phyloP scores from a whole-genome alignment of 768 basidiomycete species.

The Xerocomus potaroensis region DNA sequence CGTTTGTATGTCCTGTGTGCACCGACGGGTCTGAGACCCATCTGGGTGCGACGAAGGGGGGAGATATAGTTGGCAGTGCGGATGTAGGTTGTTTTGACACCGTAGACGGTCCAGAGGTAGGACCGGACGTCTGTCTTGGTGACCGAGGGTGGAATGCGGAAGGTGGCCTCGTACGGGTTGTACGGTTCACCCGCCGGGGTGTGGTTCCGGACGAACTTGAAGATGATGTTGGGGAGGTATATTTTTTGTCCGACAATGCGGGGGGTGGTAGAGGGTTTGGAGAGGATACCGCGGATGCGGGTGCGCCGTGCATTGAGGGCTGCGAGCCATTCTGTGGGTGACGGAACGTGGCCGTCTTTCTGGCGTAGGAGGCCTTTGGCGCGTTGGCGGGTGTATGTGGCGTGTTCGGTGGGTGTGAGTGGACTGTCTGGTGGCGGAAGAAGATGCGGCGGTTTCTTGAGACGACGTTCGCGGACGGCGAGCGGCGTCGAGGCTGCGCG shows the following conservation, averaged over 20 bases:
- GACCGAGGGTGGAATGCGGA: slow-evolving; percentile 82
- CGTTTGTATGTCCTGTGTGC: slow-evolving; percentile 74
- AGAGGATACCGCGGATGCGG: slow-evolving; percentile 63
- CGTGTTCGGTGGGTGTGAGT: slow-evolving; percentile 61
- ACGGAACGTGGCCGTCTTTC: slow-evolving; percentile 33
- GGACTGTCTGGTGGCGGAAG: slow-evolving; percentile 40
- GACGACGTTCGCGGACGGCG: slow-evolving; percentile 67
- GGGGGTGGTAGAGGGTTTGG: slow-evolving; percentile 29
- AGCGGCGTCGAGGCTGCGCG: slow-evolving; percentile 68
- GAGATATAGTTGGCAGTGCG: slow-evolving; percentile 90
- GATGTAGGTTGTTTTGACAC: slow-evolving; percentile 86
- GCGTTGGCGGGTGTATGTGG: slow-evolving; percentile 55
- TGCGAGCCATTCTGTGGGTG: slow-evolving; percentile 58
- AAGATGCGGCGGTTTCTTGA: slow-evolving; percentile 42
- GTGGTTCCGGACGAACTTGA: slow-evolving; percentile 79
- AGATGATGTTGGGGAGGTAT: slow-evolving; percentile 85
- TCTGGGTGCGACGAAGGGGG: slow-evolving; percentile 36
- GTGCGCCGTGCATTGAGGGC: slow-evolving; percentile 53
- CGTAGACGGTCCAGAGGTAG: slow-evolving; percentile 81
- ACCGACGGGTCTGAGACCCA: slow-evolving; percentile 29
- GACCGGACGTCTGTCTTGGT: slow-evolving; percentile 92
- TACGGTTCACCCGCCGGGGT: slow-evolving; percentile 75
- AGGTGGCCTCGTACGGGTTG: slow-evolving; percentile 93
- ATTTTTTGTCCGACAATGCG: slow-evolving; percentile 75
- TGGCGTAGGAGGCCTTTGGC: slow-evolving; percentile 47